These are phyloP conservation scores for Tuber melanosporum DNA, from an alignment of 495 filamentous ascomycete genomes.

Conservation along the genomic window DNA sequence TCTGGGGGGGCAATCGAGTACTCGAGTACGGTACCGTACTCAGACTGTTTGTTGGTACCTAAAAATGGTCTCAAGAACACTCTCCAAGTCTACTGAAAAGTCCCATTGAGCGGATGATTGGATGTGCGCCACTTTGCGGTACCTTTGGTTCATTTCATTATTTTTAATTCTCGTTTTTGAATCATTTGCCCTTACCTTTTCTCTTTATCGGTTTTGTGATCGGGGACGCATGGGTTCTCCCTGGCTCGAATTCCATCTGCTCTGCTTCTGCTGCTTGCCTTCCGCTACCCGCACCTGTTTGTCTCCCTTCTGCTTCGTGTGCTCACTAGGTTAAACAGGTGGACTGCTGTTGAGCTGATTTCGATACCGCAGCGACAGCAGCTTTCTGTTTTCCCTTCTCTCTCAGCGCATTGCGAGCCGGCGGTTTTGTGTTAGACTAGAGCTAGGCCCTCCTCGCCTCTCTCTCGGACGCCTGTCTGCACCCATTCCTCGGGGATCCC, in stretches of 20 bases:
- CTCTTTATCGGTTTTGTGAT: constrained; percentile 4
- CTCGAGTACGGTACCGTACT: not conserved
- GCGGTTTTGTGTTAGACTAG: constrained; percentile 27
- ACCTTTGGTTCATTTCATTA: constrained; percentile 9
- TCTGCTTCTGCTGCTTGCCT: constrained; percentile 9
- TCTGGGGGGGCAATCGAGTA: constrained; percentile 8
- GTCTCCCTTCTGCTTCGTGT: not conserved
- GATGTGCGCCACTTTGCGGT: not conserved
- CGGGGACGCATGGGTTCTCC: constrained; percentile 9
- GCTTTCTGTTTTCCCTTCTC: constrained; percentile 13
- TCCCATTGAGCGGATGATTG: not conserved
- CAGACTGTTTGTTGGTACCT: constrained; percentile 17
- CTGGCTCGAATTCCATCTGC: constrained; percentile 15
- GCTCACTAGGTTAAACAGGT: not conserved
- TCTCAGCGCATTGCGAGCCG: constrained; percentile 20
- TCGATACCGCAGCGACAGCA: constrained; percentile 27
- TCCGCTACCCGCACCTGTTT: not conserved
- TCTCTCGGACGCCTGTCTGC: constrained; percentile 15
- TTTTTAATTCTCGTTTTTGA: constrained; percentile 3
- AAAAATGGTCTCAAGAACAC: constrained; percentile 20
- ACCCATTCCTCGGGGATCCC: constrained; percentile 19
- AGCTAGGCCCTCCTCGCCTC: constrained; percentile 15
- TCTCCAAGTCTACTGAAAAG: constrained; percentile 6
- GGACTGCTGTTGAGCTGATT: constrained; percentile 16
- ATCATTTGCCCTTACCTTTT: not conserved